These are phyloP conservation scores for Apiospora rasikravindrae DNA, from an alignment of 2,329 filamentous ascomycete species.

Conservation along the genomic window DNA sequence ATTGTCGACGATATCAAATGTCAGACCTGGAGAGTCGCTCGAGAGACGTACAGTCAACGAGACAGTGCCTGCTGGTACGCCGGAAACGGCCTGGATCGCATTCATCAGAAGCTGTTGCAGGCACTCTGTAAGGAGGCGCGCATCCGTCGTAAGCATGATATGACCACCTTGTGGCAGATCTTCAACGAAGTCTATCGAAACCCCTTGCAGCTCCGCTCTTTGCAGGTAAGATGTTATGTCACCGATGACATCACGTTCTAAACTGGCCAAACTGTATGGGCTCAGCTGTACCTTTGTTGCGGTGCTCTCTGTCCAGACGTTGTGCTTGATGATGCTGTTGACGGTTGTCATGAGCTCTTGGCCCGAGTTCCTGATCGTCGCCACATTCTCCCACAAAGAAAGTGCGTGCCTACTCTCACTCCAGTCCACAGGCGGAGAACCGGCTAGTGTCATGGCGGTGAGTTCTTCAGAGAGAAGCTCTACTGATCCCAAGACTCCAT, in stretches of 20 bases:
- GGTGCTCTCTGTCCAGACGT: slow-evolving; percentile 20
- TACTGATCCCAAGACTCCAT: slow-evolving; percentile 47
- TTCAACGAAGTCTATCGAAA: slow-evolving; percentile 18
- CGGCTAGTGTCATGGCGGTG: neutral
- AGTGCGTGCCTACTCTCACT: neutral
- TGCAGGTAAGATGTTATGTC: slow-evolving; percentile 13
- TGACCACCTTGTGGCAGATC: neutral
- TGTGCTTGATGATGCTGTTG: slow-evolving; percentile 23
- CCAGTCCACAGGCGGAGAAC: neutral
- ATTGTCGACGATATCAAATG: slow-evolving; percentile 21
- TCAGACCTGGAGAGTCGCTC: neutral
- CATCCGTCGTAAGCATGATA: slow-evolving; percentile 20
- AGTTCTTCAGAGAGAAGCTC: slow-evolving; percentile 24
- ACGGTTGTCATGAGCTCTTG: slow-evolving; percentile 23
- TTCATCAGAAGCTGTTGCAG: slow-evolving; percentile 20
- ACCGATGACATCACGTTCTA: slow-evolving; percentile 19
- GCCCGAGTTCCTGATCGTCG: slow-evolving; percentile 20
- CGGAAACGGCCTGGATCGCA: slow-evolving; percentile 16
- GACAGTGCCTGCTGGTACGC: neutral
- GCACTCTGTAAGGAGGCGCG: slow-evolving; percentile 15
- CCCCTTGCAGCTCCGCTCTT: neutral
- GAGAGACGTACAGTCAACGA: neutral
- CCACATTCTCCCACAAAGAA: slow-evolving; percentile 11
- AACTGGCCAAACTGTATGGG: slow-evolving; percentile 16
- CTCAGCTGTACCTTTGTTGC: neutral